phyloP scores from a whole-genome alignment of 192 early-diverging fungal genomes.

The Coemansia brasiliensis region DNA sequence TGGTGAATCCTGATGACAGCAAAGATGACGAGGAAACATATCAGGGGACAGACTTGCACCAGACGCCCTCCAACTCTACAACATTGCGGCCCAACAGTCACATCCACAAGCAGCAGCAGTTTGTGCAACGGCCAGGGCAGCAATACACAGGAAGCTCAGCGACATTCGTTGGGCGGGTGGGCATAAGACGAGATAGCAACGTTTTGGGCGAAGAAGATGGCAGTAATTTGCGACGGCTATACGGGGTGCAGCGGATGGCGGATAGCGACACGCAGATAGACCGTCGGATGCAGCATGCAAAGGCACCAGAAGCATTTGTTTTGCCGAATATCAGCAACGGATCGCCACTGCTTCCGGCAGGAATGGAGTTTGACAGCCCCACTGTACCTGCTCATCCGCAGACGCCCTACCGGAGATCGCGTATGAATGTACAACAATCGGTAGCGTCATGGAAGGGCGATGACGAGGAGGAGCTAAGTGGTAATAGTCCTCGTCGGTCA shows the following conservation, averaged over 20 bases:
- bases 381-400: neutral
- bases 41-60: conserved; percentile 28
- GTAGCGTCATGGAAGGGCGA: neutral
- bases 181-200: neutral
- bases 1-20: conserved; percentile 40
- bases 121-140: neutral
- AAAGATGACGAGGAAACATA: conserved; percentile 1
- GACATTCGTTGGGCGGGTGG: conserved; percentile 1
- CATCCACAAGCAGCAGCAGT: conserved; percentile 25
- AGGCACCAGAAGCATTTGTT: conserved; percentile 14
- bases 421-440: neutral
- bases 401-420: conserved; percentile 1
- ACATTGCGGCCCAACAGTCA: conserved; percentile 45
- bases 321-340: conserved; percentile 37
- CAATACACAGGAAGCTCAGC: conserved; percentile 1
- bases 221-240: conserved; percentile 11
- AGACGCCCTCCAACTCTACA: conserved; percentile 40
- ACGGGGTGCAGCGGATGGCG: conserved; percentile 28
- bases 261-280: conserved; percentile 32
- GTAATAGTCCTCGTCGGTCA: conserved; percentile 39
- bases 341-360: conserved; percentile 32
- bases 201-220: neutral
- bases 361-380: conserved; percentile 30
- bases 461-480: conserved; percentile 14
- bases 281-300: conserved; percentile 2